Evolutionary conservation across 768 basidiomycete species (phyloP).

Genomic region (Rhodosporidiobolus sp.): DNA sequence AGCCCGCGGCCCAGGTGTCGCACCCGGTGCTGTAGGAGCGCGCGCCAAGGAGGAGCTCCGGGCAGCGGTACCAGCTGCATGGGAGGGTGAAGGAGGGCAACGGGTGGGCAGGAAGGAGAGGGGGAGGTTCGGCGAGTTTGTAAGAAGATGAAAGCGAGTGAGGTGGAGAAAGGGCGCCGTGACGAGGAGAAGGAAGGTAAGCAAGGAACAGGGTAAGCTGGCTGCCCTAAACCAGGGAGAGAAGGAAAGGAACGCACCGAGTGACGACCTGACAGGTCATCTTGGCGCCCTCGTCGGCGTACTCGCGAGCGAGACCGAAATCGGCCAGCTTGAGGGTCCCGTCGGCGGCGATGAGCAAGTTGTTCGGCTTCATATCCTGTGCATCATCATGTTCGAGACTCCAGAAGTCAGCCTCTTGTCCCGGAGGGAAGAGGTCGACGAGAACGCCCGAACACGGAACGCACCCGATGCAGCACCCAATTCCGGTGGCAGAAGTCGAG

Average conservation of each 20-base stretch:
- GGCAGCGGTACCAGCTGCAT: conserved; percentile 94
- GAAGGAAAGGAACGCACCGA: conserved; percentile 58
- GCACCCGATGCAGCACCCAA: conserved; percentile 85
- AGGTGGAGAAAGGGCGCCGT: background rate
- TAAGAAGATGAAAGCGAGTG: no score
- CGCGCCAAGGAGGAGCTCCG: conserved; percentile 86
- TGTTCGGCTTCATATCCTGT: conserved; percentile 98
- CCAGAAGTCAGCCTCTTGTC: background rate
- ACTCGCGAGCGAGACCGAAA: conserved; percentile 96
- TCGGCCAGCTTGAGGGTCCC: conserved; percentile 96
- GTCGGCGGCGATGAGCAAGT: conserved; percentile 83
- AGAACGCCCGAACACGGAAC: conserved; percentile 50
- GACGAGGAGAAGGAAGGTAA: conserved; percentile 3
- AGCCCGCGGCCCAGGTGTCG: conserved; percentile 96
- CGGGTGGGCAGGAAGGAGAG: background rate
- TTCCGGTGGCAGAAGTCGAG: conserved; percentile 98
- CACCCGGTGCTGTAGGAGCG: conserved; percentile 87
- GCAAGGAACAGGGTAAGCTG: background rate
- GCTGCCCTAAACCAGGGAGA: background rate
- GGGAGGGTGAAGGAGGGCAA: background rate
- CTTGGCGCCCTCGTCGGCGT: conserved; percentile 86
- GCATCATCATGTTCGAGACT: no score
- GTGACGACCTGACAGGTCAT: conserved; percentile 99
- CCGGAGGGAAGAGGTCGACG: background rate
- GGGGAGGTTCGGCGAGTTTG: no score